Evolutionary conservation across 2,329 filamentous ascomycete species (phyloP), one percentile per base, ranked within the genome.

Genomic region (Arthrobotrys megalospora): DNA sequence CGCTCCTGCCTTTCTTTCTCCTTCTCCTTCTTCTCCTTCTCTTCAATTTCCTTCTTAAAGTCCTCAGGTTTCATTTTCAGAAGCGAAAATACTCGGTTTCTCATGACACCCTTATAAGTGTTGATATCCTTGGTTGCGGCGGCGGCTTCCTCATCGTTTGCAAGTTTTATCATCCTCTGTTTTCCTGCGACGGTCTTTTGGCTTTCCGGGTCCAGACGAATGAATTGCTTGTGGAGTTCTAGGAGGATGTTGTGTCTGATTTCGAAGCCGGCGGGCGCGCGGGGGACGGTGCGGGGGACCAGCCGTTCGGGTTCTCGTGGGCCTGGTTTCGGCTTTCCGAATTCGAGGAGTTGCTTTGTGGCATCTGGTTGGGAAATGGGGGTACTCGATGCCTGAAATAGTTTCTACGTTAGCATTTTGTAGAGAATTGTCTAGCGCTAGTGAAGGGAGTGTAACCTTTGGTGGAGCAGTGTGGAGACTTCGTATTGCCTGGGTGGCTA

Each of bases 31-130:
- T 82, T 82, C 76, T 11, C 80, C 81, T 81, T 85, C 82, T 87
- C 85, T 64, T 82, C 83, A 63, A 85, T 84, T 80, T 91, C 90
- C 34, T 89, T 87, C 76, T 89, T 88, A 93, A 94, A 98, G 55
- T 92, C 88, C 2, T 88, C 86, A 2, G 89, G 82, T 0, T 86
- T 87, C 92, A 97, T 94, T 79, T 91, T 91, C 82, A 91, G 93
- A 82, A 94, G 90, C 50, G 87, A 87, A 81, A 92, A 88, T 75
- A 98, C 91, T 38, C 90, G 90, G 80, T 93, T 92, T 83, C 94
- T 96, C 83, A 98, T 90, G 28, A 94, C 86, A 81, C 97, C 97
- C 6, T 88, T 86, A 82, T 99, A 99, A 32, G 98, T 89, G 0
- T 88, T 85, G 0, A 88, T 85, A 76, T 91, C 91, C 14, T 91